These are phyloP conservation scores for Ballota nigra DNA, from an alignment of 257 asterid species.

Conservation along the genomic window DNA sequence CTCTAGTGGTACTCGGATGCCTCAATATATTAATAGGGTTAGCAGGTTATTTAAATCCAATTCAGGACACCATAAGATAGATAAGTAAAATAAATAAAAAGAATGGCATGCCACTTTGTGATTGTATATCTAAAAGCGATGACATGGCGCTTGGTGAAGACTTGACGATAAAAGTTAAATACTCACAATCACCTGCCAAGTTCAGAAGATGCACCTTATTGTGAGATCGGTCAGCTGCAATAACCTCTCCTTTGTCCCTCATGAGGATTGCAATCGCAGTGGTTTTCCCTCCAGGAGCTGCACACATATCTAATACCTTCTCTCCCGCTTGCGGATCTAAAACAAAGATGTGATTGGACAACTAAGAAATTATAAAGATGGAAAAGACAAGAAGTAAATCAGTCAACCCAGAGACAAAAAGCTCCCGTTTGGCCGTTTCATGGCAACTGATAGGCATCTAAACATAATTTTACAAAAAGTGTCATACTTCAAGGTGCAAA, in stretches of 20 bases:
- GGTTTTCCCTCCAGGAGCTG: constrained; percentile 99
- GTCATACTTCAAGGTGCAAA: background rate
- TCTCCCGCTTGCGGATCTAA: constrained; percentile 94
- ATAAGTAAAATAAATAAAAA: background rate
- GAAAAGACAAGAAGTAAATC: background rate
- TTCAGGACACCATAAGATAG: background rate
- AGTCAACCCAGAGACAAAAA: constrained; percentile 3
- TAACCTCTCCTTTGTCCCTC: constrained; percentile 89
- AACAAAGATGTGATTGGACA: constrained; percentile 15
- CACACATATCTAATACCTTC: constrained; percentile 93
- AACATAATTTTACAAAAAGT: constrained; percentile 5
- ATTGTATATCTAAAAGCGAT: constrained; percentile 1
- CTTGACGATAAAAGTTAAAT: background rate
- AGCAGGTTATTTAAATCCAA: background rate
- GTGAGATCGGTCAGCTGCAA: constrained; percentile 96
- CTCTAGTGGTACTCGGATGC: background rate
- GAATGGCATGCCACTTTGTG: constrained; percentile 9
- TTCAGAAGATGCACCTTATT: constrained; percentile 90
- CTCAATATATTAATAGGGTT: background rate
- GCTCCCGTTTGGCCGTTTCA: constrained; percentile 1
- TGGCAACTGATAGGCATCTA: constrained; percentile 8
- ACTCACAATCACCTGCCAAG: constrained; percentile 43
- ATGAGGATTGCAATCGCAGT: constrained; percentile 94
- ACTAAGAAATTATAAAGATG: constrained; percentile 12
- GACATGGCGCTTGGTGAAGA: background rate